Evolutionary conservation across 129 eudicot genomes (phyloP), one percentile per base, ranked within the genome.

Genomic region (Flaveria ramosissima): DNA sequence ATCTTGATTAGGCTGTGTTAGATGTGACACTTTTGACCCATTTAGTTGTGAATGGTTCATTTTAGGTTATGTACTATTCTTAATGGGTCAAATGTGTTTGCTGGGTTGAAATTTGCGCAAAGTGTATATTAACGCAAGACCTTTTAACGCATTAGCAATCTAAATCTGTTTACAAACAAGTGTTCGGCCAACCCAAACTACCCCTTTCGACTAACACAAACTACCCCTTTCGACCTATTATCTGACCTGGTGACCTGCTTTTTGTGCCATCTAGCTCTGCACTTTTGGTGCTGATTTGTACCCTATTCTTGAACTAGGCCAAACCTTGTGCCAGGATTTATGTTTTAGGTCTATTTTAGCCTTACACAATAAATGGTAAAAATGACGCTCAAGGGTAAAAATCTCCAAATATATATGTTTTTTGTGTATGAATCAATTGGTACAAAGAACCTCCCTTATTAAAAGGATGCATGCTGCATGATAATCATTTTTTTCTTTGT

Each of bases 1-100:
- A 51, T 64, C 11, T 62, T 75, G 26, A 63, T 64, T 47, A 27
- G 41, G 57, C 43, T 74, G 45, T 63, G 69, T 15, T 63, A 27
- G 45, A 6, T 43, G 45, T 63, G 45, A 63, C 45, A 30, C 69
- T 63, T 75, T 75, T 64, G 62, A 61, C 3, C 69, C 27, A 9
- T 66, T 63, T 30, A 63, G 68, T 24, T 32, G 47, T 64, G 47
- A 16, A 32, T 36, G 70, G 13, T 15, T 36, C 47, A n/a, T 16
- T 64, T 64, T 64, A 9, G 42, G 47, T 36, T 36, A n/a, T 64
- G 46, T 32, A 8, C 13, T 16, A 3, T 41, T 9, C 23, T 7
- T 66, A 36, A n/a, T 5, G 51, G 63, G 66, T 68, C 73, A 68
- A 64, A 68, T 68, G 59, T 20, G 4, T 26, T 8, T 19, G 21